Evolutionary conservation across 805 yeast genomes (phyloP), one percentile per base, ranked within the genome.

Genomic region (Yamadazyma nakazawae): DNA sequence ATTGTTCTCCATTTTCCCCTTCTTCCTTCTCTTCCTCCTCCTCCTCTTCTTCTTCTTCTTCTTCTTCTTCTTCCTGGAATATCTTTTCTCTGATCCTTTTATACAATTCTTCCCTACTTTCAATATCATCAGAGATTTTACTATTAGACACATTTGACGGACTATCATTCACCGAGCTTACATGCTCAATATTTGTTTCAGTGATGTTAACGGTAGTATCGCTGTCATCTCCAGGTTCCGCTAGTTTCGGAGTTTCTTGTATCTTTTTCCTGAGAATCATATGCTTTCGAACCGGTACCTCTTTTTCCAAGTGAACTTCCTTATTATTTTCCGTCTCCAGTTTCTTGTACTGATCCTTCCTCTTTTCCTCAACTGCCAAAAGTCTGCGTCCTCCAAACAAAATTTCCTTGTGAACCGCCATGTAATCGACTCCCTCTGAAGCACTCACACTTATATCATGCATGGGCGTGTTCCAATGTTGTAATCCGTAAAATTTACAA

Each of bases 401-500:
- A 16, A 41, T 34, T 5, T 41, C 32, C 6, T 3, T 24, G 6
- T 11, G 24, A 4, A 41, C 12, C 6, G 28, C 38, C 3, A 5
- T 13, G 26, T 42, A 42, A 18, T 42, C 45, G 14, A 42, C 34
- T 3, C n/a, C n/a, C 24, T 35, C 45, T 21, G 7, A 21, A 2
- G 40, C 51, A 16, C 59, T 53, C 1, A 60, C 66, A 8, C 57
- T 42, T 8, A 62, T 62, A 30, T 61, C 65, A 37, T 56, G 55
- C 19, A 40, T 21, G n/a, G 50, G 35, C 40, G 52, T 57, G 45
- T 61, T 58, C 58, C 57, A 54, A 56, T 85, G 91, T 37, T 81
- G 81, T 46, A 85, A 60, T 19, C 72, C 67, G 56, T 84, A 82
- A 59, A 83, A 84, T 34, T 81, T 84, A 4, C 90, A 87, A 31